phyloP scores from a whole-genome alignment of 768 basidiomycete species.

The Boletus coccyginus region DNA sequence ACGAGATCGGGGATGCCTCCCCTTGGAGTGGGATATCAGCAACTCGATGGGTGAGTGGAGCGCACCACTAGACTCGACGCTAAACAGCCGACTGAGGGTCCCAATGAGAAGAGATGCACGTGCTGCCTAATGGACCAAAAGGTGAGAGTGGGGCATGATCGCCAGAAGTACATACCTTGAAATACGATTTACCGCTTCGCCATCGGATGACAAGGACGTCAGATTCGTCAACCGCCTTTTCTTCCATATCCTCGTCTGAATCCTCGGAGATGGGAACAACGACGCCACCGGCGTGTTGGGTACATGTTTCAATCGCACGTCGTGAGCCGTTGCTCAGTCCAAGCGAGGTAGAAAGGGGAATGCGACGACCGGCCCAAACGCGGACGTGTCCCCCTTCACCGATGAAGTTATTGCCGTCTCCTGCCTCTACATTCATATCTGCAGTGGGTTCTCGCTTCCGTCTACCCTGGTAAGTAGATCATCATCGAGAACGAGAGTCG shows the following conservation, averaged over 20 bases:
- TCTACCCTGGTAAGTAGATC: constrained; percentile 12
- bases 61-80: constrained; percentile 62
- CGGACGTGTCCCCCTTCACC: constrained; percentile 34
- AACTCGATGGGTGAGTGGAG: constrained; percentile 67
- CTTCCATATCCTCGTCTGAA: constrained; percentile 32
- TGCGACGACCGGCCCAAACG: constrained; percentile 57
- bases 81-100: constrained; percentile 80
- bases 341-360: constrained; percentile 62
- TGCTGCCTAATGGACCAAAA: constrained; percentile 48
- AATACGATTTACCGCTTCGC: constrained; percentile 67
- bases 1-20: constrained; percentile 57
- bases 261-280: constrained; percentile 51
- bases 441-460: constrained; percentile 25
- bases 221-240: constrained; percentile 40
- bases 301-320: constrained; percentile 54
- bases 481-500: constrained; percentile 15
- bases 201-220: constrained; percentile 75
- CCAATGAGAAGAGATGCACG: constrained; percentile 48
- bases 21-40: constrained; percentile 74
- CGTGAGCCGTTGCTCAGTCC: constrained; percentile 48
- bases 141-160: not conserved
- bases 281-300: constrained; percentile 59
- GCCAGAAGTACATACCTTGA: constrained; percentile 46
- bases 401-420: not conserved
- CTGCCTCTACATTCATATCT: constrained; percentile 23